Base-by-base conservation (phyloP, 2,329 filamentous ascomycete genomes). In the Penicillium sp. region DNA sequence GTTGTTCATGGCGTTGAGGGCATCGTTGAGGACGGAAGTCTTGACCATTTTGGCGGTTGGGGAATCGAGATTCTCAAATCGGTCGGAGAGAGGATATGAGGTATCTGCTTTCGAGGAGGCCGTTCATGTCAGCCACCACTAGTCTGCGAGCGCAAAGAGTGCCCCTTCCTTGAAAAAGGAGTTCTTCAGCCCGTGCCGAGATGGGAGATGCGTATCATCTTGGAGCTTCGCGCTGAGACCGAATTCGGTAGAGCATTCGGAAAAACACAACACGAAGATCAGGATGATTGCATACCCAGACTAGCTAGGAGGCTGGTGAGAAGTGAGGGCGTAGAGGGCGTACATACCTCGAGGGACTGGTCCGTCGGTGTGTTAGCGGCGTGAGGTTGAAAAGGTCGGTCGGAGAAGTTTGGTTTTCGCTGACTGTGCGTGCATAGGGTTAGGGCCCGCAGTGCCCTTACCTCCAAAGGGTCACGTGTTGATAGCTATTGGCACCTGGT, bases 1-100 rank as follows among this genome's bases (percentile, higher is more conserved):
- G 76, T 98, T 98, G 89, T 98, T 98, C 86, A 98, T 97, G 80
- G 83, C 80, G 75, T 95, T 95, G 68, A 96, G 86, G 72, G 87
- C 89, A 85, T 98, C 93, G 83, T 97, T 94, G 76, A 98, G 90
- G 69, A 97, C 93, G 73, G 89, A 95, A 68, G 93, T 97, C 80
- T 87, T 89, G 77, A 96, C 90, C 91, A 98, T 98, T 72, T 86
- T 96, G 82, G 71, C 83, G 81, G 79, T 78, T 45, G 64, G 67
- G 39, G 50, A 51, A 47, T 56, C 55, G 60, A 74, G 71, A 74
- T 75, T 74, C 71, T 74, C 71, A 74, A 70, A 71, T 72, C 71
- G 62, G 60, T 54, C 45, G 67, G 44, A 44, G 28, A 49, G 36
- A 48, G 47, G 59, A 63, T 58, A 60, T 54, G 63, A 65, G 62